These are phyloP conservation scores for Sherardia arvensis DNA, from an alignment of 257 asterid species.

Conservation along the genomic window DNA sequence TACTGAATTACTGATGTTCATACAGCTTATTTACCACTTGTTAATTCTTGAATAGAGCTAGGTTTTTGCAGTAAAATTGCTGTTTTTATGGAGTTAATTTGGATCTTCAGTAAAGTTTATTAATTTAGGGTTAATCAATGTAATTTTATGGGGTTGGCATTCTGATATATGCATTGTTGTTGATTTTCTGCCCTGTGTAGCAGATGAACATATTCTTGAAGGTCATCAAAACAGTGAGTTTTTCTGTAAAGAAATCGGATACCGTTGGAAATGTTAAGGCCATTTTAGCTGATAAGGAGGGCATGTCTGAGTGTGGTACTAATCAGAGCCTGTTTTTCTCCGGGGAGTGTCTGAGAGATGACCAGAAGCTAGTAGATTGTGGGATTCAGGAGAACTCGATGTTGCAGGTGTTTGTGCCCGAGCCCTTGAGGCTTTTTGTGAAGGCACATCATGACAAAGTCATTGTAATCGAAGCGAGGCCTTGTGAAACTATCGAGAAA, in stretches of 20 bases:
- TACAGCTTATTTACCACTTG: no score
- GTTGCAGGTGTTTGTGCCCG: conserved; percentile 10
- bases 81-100: no score
- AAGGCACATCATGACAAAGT: background rate
- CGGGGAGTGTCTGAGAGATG: conserved; percentile 11
- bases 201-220: conserved; percentile 20
- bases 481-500: conserved; percentile 14
- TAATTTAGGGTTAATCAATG: no score
- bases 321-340: conserved; percentile 13
- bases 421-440: conserved; percentile 5
- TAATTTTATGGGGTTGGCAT: no score
- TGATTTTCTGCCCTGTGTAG: no score
- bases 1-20: background rate
- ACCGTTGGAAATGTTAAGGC: conserved; percentile 16
- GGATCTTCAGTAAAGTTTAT: no score
- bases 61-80: background rate
- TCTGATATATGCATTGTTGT: no score
- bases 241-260: conserved; percentile 16
- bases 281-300: conserved; percentile 17
- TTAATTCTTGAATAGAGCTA: no score
- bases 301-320: conserved; percentile 13
- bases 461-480: background rate
- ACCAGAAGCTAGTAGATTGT: conserved; percentile 12
- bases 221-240: conserved; percentile 15
- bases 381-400: conserved; percentile 16